Evolutionary conservation across 1,139 yeast species (phyloP).

Genomic region (Blastobotrys malaysiensis): DNA sequence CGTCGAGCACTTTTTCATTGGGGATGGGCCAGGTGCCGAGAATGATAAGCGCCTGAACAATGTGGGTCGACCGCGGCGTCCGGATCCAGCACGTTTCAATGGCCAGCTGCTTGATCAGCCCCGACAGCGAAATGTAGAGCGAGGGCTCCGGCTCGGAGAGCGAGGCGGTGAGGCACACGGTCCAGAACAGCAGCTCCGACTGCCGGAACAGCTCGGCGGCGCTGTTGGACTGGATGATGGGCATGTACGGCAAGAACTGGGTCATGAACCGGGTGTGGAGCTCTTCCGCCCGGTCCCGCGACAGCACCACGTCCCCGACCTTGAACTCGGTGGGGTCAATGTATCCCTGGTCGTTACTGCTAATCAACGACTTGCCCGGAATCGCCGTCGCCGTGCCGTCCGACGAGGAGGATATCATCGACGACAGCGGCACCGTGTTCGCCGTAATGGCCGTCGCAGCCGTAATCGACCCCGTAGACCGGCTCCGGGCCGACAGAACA

Average conservation of each 20-base stretch:
- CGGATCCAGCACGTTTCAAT: slow-evolving; percentile 91
- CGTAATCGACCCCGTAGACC: not conserved
- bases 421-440: slow-evolving; percentile 1
- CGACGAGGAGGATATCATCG: slow-evolving; percentile 8
- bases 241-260: slow-evolving; percentile 69
- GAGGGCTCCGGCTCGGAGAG: slow-evolving; percentile 84
- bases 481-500: not conserved
- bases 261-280: slow-evolving; percentile 64
- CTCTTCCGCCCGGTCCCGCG: slow-evolving; percentile 62
- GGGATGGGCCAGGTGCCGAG: slow-evolving; percentile 91
- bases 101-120: slow-evolving; percentile 78
- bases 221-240: slow-evolving; percentile 64
- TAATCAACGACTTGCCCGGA: not conserved
- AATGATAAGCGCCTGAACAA: slow-evolving; percentile 79
- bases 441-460: not conserved
- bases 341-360: not conserved
- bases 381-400: slow-evolving; percentile 1
- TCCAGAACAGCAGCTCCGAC: slow-evolving; percentile 84
- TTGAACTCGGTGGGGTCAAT: slow-evolving; percentile 37
- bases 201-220: slow-evolving; percentile 78
- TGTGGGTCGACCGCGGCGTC: slow-evolving; percentile 91
- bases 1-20: slow-evolving; percentile 87
- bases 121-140: slow-evolving; percentile 67
- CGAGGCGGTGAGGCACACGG: slow-evolving; percentile 81
- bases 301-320: slow-evolving; percentile 66